These are phyloP conservation scores for Akanthomyces muscarius DNA, from an alignment of 2,329 filamentous ascomycete species.

Conservation along the genomic window DNA sequence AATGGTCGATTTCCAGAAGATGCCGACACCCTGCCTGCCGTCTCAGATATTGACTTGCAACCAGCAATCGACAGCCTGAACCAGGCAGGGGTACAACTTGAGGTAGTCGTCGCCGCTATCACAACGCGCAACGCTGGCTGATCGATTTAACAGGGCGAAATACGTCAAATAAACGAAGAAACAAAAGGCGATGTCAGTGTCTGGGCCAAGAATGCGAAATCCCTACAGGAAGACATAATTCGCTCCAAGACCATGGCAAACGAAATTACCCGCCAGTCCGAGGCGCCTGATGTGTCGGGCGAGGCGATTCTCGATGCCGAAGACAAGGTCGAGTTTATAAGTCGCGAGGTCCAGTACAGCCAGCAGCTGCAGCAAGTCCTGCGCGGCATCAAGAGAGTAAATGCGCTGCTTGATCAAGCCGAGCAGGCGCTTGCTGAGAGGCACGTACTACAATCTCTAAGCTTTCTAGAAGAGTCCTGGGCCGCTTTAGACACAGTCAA, in stretches of 20 bases:
- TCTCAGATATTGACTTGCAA: slow-evolving; percentile 35
- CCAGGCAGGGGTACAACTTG: slow-evolving; percentile 34
- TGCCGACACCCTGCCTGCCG: slow-evolving; percentile 33
- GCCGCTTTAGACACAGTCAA: slow-evolving; percentile 55
- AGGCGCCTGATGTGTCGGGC: slow-evolving; percentile 55
- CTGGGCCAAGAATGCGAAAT: slow-evolving; percentile 82
- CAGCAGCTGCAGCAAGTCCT: slow-evolving; percentile 51
- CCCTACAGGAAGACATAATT: slow-evolving; percentile 80
- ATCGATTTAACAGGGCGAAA: slow-evolving; percentile 46
- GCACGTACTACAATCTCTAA: slow-evolving; percentile 53
- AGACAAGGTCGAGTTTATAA: slow-evolving; percentile 52
- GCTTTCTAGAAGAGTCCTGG: slow-evolving; percentile 56
- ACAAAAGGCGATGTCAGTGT: slow-evolving; percentile 74
- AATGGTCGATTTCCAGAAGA: slow-evolving; percentile 41
- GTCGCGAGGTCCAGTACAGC: slow-evolving; percentile 56
- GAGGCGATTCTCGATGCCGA: slow-evolving; percentile 50
- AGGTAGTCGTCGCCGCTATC: slow-evolving; percentile 30
- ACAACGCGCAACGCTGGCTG: background rate
- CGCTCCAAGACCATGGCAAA: slow-evolving; percentile 73
- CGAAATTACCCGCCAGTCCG: slow-evolving; percentile 74
- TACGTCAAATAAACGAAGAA: slow-evolving; percentile 71
- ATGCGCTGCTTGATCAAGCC: slow-evolving; percentile 58
- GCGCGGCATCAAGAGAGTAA: slow-evolving; percentile 51
- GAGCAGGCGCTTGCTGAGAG: slow-evolving; percentile 53
- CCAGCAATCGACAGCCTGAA: slow-evolving; percentile 38